phyloP scores from a whole-genome alignment of 805 yeast species.

The Yarrowia sp. region DNA sequence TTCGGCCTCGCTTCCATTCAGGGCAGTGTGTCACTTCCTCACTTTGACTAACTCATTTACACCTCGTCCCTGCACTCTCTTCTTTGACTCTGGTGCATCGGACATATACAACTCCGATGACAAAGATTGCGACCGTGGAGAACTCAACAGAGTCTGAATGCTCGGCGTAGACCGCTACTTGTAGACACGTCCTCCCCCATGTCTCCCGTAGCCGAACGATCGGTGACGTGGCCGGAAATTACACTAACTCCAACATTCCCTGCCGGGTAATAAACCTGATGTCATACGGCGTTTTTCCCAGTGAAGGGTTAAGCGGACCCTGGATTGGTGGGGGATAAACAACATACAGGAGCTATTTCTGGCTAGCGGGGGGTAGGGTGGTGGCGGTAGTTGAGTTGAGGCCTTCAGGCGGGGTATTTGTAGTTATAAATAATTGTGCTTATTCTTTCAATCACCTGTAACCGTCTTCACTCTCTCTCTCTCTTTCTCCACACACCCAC shows the following conservation, averaged over 20 bases:
- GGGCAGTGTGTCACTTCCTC: no score
- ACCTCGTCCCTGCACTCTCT: not conserved
- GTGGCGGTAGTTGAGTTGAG: no score
- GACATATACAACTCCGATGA: constrained; percentile 24
- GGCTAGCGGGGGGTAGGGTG: not conserved
- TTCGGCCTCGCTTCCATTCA: no score
- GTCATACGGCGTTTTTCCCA: constrained; percentile 23
- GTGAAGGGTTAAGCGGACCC: constrained; percentile 17
- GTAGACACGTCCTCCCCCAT: no score
- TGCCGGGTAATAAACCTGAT: constrained; percentile 19
- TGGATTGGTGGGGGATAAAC: constrained; percentile 30
- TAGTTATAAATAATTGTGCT: no score
- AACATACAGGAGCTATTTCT: constrained; percentile 27
- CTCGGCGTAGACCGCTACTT: no score
- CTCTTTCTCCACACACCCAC: not conserved
- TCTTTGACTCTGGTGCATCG: constrained; percentile 26
- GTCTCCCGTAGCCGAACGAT: not conserved
- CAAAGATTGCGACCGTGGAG: not conserved
- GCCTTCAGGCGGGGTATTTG: no score
- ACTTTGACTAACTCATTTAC: no score
- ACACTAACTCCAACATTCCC: constrained; percentile 19
- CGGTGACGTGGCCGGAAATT: constrained; percentile 23
- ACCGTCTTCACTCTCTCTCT: not conserved
- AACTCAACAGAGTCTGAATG: no score
- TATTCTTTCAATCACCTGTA: no score